Percentiles rank a stretch among this genome's conserved stretches.
Evolutionary conservation across 1,284 basidiomycete species (phyloP).

Genomic region (Cryptococcus hybrid): DNA sequence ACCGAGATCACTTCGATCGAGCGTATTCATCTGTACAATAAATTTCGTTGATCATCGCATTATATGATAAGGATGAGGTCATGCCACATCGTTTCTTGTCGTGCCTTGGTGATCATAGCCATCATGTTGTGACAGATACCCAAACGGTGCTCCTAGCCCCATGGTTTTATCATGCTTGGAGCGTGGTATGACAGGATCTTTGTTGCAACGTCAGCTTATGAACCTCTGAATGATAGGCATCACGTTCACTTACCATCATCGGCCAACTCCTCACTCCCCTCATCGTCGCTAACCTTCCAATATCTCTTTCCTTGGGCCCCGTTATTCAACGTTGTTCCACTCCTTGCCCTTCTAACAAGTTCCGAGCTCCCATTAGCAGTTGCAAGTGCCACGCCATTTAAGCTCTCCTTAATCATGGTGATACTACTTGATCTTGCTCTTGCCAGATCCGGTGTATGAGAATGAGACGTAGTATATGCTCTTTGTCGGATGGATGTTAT

Average conservation of each 20-base stretch:
- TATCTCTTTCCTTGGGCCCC: background rate
- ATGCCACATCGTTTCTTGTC: too few species aligned
- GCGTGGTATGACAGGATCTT: background rate
- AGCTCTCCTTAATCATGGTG: slow-evolving; percentile 11
- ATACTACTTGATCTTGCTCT: slow-evolving; percentile 16
- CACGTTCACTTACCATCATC: background rate
- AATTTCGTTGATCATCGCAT: too few species aligned
- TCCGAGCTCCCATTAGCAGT: slow-evolving; percentile 1
- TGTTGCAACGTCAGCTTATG: background rate
- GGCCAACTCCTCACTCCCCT: background rate
- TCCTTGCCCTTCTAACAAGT: slow-evolving; percentile 17
- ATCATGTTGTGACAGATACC: too few species aligned
- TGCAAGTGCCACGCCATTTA: slow-evolving; percentile 9
- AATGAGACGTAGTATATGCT: slow-evolving; percentile 6
- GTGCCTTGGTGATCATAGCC: too few species aligned
- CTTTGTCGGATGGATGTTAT: slow-evolving; percentile 1
- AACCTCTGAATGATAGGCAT: background rate
- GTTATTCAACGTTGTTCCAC: slow-evolving; percentile 14
- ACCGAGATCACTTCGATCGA: too few species aligned
- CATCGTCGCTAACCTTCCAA: slow-evolving; percentile 1
- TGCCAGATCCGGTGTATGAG: slow-evolving; percentile 1
- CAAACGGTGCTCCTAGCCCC: background rate
- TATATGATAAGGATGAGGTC: too few species aligned
- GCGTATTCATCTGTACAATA: too few species aligned
- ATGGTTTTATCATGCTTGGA: background rate